These are phyloP conservation scores for Gloeopeniophorella convolvens DNA, from an alignment of 768 basidiomycete species.

Conservation along the genomic window DNA sequence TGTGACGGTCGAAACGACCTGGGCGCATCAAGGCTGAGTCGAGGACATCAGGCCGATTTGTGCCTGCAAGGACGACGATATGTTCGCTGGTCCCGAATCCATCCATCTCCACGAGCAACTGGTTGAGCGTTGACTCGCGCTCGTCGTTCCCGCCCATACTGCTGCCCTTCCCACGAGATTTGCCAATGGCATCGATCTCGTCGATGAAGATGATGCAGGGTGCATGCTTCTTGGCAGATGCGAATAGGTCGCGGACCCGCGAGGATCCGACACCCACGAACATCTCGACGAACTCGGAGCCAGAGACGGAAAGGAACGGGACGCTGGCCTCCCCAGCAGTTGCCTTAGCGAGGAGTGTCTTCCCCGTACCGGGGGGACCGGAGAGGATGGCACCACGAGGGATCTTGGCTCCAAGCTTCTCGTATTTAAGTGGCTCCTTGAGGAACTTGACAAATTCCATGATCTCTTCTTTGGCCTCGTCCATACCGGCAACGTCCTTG, in stretches of 20 bases:
- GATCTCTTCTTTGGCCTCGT: conserved; percentile 99
- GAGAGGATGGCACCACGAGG: conserved; percentile 92
- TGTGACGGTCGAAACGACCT: conserved; percentile 96
- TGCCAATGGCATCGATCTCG: conserved; percentile 99
- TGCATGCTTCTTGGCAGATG: conserved; percentile 94
- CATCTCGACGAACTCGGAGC: conserved; percentile 99
- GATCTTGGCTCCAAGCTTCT: conserved; percentile 96
- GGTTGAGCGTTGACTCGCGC: conserved; percentile 94
- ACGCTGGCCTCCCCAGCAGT: conserved; percentile 98
- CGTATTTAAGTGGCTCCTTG: conserved; percentile 91
- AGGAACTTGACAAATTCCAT: conserved; percentile 99
- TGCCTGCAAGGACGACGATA: conserved; percentile 93
- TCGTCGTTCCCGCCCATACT: conserved; percentile 93
- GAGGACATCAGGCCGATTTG: conserved; percentile 94
- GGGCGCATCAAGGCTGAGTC: conserved; percentile 95
- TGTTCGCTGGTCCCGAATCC: conserved; percentile 98
- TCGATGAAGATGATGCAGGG: conserved; percentile 99
- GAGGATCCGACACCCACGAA: conserved; percentile 99
- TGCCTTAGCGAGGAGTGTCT: conserved; percentile 95
- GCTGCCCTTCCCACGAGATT: conserved; percentile 73
- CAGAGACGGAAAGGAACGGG: conserved; percentile 97
- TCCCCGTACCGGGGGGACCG: conserved; percentile 96
- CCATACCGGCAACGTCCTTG: conserved; percentile 98
- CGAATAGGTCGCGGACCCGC: conserved; percentile 94
- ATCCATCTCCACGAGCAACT: conserved; percentile 98